Base-by-base conservation (phyloP, 768 basidiomycete genomes). In the Termitomyces sp. region DNA sequence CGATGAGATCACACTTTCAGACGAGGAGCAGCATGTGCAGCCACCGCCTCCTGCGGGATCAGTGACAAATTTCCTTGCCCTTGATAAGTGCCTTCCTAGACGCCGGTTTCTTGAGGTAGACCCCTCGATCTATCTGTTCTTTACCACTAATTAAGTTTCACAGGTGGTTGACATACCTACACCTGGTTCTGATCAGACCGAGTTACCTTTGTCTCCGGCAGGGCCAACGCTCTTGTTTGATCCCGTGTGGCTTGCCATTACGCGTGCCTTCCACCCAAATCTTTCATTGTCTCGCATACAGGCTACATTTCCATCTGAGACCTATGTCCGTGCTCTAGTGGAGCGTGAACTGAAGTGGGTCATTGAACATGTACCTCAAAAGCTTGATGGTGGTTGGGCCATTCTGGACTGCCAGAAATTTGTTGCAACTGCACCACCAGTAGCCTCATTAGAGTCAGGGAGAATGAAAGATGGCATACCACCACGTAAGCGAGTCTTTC, bases 171-270 rank as follows among this genome's bases (percentile, higher is more conserved):
- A 95, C 52, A 69, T 92, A 24, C 74, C 77, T 5, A 63, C 65
- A 44, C 59, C 69, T 1, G 60, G 63, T 50, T 40, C 40, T 51
- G 54, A 68, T 52, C 55, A 58, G 26, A 39, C 48, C 53, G 36
- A 53, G 33, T 46, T 48, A 10, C 53, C 32, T 24, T 18, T 62
- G 26, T 27, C 46, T 24, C 18, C 49, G 26, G 16, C 34, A 37
- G 24, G 16, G 36, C 79, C 82, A 5, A 61, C 58, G 0, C 66
- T 98, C 20, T 79, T 81, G 14, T 97, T 83, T 71, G 95, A 98
- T 66, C 87, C 88, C 0, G 86, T 93, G 68, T 99, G 97, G 97
- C 84, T 98, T 47, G 95, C 94, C 0, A 93, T 99, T 66, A 86
- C 86, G 5, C 88, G 91, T 7, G 93, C 93, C 0, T 89, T 95